Evolutionary conservation across 495 filamentous ascomycete genomes (phyloP).

Genomic region (Viridothelium virens): DNA sequence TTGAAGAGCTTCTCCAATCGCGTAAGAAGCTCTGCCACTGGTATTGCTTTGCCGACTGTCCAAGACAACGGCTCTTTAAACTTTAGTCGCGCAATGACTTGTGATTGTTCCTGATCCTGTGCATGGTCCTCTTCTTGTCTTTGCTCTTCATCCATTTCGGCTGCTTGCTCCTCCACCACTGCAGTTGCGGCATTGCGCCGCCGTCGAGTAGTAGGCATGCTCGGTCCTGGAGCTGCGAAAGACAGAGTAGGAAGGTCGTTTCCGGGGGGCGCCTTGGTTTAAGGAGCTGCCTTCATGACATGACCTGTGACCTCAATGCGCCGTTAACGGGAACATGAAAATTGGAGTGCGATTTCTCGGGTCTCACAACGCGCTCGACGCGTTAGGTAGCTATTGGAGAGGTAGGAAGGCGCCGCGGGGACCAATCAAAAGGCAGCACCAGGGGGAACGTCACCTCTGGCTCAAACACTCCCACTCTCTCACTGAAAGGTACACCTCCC

Average conservation of each 20-base stretch:
- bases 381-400: not conserved
- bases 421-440: not conserved
- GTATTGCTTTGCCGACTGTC: slow-evolving; percentile 82
- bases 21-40: slow-evolving; percentile 70
- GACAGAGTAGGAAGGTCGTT: too few relatives aligned
- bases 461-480: not conserved
- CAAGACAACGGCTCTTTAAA: slow-evolving; percentile 89
- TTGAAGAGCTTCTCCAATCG: slow-evolving; percentile 72
- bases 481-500: too few relatives aligned
- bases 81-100: slow-evolving; percentile 37
- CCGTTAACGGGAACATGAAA: not conserved
- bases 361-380: slow-evolving; percentile 7
- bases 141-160: slow-evolving; percentile 25
- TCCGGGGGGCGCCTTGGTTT: too few relatives aligned
- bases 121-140: slow-evolving; percentile 21
- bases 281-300: not conserved
- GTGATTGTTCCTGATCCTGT: slow-evolving; percentile 9
- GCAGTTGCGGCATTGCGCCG: slow-evolving; percentile 26
- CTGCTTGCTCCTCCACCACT: slow-evolving; percentile 16
- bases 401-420: not conserved
- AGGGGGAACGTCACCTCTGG: not conserved
- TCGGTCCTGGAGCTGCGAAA: too few relatives aligned
- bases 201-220: slow-evolving; percentile 19
- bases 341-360: not conserved
- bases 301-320: not conserved